Percentiles rank a stretch among this genome's conserved stretches.
Evolutionary conservation across 176 grass and related monocot genomes (phyloP).

Genomic region (Coix lacrymajobi): DNA sequence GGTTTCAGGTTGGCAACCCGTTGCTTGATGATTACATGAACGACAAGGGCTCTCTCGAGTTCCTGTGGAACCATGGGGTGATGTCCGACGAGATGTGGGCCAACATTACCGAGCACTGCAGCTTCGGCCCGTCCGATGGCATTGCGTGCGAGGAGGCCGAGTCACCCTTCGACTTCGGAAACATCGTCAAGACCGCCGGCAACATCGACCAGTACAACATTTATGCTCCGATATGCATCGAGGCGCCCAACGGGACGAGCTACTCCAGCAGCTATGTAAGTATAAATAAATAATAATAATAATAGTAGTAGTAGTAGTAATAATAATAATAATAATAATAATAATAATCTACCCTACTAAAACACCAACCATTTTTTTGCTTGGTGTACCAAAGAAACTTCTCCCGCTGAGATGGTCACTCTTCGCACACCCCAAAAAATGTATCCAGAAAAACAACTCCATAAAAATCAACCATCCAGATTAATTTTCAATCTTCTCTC

Average conservation of each 20-base stretch:
- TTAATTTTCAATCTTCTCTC: no score
- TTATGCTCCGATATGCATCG: slow-evolving; percentile 40
- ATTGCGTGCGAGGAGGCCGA: not conserved
- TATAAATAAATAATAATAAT: not conserved
- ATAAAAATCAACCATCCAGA: no score
- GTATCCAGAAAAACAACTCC: no score
- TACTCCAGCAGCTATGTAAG: slow-evolving; percentile 11
- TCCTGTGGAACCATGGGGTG: slow-evolving; percentile 47
- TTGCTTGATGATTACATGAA: slow-evolving; percentile 8
- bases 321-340: no score
- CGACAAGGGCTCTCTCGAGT: slow-evolving; percentile 6
- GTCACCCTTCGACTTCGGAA: not conserved
- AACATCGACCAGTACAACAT: slow-evolving; percentile 27
- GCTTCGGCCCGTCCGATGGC: not conserved
- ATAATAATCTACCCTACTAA: no score
- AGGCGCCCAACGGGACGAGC: not conserved
- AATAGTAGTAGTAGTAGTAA: no score
- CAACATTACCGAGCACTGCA: slow-evolving; percentile 27
- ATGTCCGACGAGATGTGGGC: slow-evolving; percentile 41
- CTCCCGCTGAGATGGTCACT: no score
- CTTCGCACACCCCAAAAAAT: no score
- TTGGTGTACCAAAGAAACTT: no score
- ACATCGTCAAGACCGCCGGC: not conserved
- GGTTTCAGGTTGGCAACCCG: slow-evolving; percentile 33
- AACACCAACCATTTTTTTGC: no score